Conservation (phyloP, 1,284 basidiomycete species). For the Microbotryum saponariae region DNA sequence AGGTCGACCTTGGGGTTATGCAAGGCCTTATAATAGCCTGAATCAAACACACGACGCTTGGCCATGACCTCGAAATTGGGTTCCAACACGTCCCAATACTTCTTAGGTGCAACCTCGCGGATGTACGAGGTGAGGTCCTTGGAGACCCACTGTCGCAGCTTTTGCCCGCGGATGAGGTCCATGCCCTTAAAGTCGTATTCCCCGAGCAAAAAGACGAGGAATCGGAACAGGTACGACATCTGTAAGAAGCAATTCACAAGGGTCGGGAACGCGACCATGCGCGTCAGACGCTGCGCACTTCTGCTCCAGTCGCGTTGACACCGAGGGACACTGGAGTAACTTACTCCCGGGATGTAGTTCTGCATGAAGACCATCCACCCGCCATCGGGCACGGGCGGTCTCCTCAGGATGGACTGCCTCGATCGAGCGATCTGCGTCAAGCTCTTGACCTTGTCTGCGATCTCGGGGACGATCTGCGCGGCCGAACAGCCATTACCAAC, state of each 20-base stretch:
- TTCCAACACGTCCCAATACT: conserved; percentile 25
- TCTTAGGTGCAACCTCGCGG: conserved; percentile 9
- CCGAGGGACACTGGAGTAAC: no score
- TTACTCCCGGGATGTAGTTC: conserved; percentile 13
- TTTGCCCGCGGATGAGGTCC: conserved; percentile 16
- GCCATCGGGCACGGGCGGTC: conserved; percentile 12
- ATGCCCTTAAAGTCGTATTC: conserved; percentile 16
- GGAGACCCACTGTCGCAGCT: conserved; percentile 7
- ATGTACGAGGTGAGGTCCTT: no score
- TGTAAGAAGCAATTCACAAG: no score
- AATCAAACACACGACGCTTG: conserved; percentile 30
- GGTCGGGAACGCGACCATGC: no score
- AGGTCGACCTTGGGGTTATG: conserved; percentile 19
- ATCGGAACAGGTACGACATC: conserved; percentile 22
- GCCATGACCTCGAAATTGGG: conserved; percentile 30
- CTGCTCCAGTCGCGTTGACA: no score
- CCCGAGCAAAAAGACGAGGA: conserved; percentile 14
- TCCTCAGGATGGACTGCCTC: conserved; percentile 18
- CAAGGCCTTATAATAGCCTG: conserved; percentile 18
- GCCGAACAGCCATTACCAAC: conserved; percentile 21
- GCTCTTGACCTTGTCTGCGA: conserved; percentile 8
- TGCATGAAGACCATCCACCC: conserved; percentile 10
- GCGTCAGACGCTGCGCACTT: no score
- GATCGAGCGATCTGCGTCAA: conserved; percentile 29
- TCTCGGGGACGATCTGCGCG: conserved; percentile 23